Percentiles rank a stretch among this genome's conserved stretches.
Conservation (phyloP, 305 asterid genomes). For the Rubia balearica region DNA sequence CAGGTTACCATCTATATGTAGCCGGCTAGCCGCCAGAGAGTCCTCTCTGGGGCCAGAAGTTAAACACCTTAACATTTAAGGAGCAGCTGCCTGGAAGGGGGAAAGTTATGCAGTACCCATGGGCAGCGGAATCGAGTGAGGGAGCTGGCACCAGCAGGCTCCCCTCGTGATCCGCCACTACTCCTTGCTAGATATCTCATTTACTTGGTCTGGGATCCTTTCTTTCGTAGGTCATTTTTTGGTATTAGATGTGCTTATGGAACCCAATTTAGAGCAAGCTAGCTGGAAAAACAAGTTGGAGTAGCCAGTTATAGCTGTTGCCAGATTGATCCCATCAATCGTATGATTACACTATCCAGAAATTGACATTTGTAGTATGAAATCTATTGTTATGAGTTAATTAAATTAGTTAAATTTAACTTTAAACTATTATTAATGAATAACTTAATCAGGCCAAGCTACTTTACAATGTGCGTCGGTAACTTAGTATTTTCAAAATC, state of each 20-base stretch:
- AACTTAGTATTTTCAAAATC: no score
- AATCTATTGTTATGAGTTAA: background rate
- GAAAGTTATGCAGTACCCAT: background rate
- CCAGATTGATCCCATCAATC: background rate
- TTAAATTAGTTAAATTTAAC: background rate
- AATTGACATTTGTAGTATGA: background rate
- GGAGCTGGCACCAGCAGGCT: background rate
- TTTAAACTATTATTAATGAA: background rate
- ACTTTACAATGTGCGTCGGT: no score
- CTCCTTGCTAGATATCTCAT: constrained; percentile 4
- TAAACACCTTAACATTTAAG: background rate
- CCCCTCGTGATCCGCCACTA: background rate
- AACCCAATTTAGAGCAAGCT: background rate
- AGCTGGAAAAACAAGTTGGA: constrained; percentile 7
- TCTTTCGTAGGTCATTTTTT: background rate
- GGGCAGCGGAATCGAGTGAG: background rate
- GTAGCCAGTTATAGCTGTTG: background rate
- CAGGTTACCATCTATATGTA: background rate
- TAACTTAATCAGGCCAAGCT: background rate
- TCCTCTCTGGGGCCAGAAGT: background rate
- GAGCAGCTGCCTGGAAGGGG: background rate
- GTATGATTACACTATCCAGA: background rate
- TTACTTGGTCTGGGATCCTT: background rate
- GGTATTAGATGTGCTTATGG: background rate
- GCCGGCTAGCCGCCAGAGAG: background rate